Conservation (phyloP, 78 protist genomes). For the Dictyostelium purpureum region DNA sequence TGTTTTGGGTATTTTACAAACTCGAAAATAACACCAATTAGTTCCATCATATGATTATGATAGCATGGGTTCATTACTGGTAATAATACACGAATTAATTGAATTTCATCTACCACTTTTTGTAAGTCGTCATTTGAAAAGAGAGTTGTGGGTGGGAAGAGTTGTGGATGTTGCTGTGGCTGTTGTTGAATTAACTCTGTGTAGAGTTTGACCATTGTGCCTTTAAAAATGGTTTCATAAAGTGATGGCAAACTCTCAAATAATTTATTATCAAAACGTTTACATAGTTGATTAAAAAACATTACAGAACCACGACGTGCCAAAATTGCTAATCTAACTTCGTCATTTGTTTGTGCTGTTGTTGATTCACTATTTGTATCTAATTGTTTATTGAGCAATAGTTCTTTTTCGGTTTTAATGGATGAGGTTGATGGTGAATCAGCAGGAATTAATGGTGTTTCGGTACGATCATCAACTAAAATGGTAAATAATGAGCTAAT, state of each 20-base stretch:
- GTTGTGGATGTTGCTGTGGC: background rate
- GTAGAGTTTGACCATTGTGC: background rate
- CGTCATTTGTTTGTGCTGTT: background rate
- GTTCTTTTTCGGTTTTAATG: slow-evolving; percentile 15
- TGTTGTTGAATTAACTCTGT: background rate
- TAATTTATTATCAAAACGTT: background rate
- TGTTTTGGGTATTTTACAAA: slow-evolving; percentile 23
- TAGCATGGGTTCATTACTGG: slow-evolving; percentile 13
- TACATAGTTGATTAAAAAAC: slow-evolving; percentile 21
- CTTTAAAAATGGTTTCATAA: background rate
- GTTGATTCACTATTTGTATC: background rate
- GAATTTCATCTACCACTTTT: slow-evolving; percentile 26
- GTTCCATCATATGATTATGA: background rate
- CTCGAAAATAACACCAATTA: slow-evolving; percentile 32
- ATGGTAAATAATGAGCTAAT: slow-evolving; percentile 34
- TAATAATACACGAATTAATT: slow-evolving; percentile 22
- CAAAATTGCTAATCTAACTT: background rate
- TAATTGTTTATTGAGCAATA: background rate
- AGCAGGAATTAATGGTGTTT: slow-evolving; percentile 32
- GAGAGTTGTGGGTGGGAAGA: background rate
- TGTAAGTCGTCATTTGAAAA: slow-evolving; percentile 8
- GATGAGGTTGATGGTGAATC: background rate
- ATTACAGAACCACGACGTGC: slow-evolving; percentile 14
- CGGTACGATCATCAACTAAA: slow-evolving; percentile 38
- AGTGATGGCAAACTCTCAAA: background rate